These are phyloP conservation scores for Puccinia hordei DNA, from an alignment of 1,284 basidiomycete genomes.

Conservation along the genomic window DNA sequence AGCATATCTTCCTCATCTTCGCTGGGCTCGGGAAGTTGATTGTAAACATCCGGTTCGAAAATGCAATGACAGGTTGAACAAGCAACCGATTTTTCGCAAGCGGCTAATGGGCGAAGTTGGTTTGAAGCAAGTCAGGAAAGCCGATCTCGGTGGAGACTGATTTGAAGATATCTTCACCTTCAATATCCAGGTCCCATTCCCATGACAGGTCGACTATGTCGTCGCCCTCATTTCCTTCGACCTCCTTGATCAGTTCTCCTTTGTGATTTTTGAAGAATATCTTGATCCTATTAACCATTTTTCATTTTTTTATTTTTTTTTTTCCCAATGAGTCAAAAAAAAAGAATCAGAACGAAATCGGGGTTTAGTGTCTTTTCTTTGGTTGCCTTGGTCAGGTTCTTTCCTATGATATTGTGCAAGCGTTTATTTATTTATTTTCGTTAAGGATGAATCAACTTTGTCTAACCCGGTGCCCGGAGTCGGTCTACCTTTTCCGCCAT, in stretches of 20 bases:
- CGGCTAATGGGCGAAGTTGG: conserved; percentile 63
- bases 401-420: neutral
- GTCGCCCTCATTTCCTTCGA: conserved; percentile 91
- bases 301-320: too few species aligned
- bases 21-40: conserved; percentile 82
- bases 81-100: conserved; percentile 93
- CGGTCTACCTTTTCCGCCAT: conserved; percentile 66
- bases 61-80: conserved; percentile 98
- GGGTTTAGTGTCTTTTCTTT: neutral
- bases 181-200: conserved; percentile 95
- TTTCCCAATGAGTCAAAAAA: neutral
- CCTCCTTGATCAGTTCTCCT: conserved; percentile 77
- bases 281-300: conserved; percentile 68
- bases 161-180: conserved; percentile 65
- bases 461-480: conserved; percentile 68
- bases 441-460: neutral
- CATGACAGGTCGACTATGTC: conserved; percentile 88
- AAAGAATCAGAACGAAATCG: conserved; percentile 29
- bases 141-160: neutral
- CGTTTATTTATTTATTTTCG: neutral
- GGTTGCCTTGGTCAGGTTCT: neutral
- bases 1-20: conserved; percentile 99
- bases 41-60: conserved; percentile 77
- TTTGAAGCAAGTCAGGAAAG: neutral
- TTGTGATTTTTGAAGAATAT: conserved; percentile 86